Percentiles rank a stretch among this genome's conserved stretches.
Conservation (phyloP, 371 early-diverging fungal genomes). For the Mucor velutinosus region DNA sequence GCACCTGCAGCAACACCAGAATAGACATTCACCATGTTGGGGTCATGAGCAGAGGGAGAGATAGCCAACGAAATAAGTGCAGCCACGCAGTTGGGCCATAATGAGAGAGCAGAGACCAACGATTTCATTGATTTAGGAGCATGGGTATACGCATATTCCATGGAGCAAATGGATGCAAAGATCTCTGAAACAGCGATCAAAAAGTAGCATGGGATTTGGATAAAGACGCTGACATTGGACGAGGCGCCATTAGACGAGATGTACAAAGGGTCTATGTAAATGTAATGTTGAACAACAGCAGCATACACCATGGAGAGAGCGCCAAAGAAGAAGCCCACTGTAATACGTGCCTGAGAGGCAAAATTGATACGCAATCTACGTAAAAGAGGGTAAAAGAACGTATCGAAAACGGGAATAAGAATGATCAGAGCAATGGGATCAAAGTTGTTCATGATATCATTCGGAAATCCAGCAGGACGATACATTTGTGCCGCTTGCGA, state of each 20-base stretch:
- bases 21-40: slow-evolving; percentile 66
- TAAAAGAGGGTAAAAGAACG: slow-evolving; percentile 63
- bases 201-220: slow-evolving; percentile 65
- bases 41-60: slow-evolving; percentile 64
- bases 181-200: slow-evolving; percentile 70
- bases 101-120: slow-evolving; percentile 62
- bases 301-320: slow-evolving; percentile 67
- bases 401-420: slow-evolving; percentile 70
- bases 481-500: slow-evolving; percentile 69
- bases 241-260: slow-evolving; percentile 19
- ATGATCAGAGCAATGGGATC: slow-evolving; percentile 72
- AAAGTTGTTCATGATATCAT: slow-evolving; percentile 64
- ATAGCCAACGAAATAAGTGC: slow-evolving; percentile 65
- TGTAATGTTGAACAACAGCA: slow-evolving; percentile 65
- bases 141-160: slow-evolving; percentile 71
- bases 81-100: slow-evolving; percentile 71
- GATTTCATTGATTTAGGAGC: slow-evolving; percentile 73
- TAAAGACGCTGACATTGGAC: slow-evolving; percentile 55
- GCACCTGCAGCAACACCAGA: slow-evolving; percentile 58
- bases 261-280: slow-evolving; percentile 52
- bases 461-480: slow-evolving; percentile 55
- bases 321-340: slow-evolving; percentile 64
- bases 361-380: slow-evolving; percentile 43
- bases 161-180: slow-evolving; percentile 38
- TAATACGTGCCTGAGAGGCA: slow-evolving; percentile 37